These are phyloP conservation scores for Xylaria sp. DNA, from an alignment of 2,329 filamentous ascomycete genomes.

Conservation along the genomic window DNA sequence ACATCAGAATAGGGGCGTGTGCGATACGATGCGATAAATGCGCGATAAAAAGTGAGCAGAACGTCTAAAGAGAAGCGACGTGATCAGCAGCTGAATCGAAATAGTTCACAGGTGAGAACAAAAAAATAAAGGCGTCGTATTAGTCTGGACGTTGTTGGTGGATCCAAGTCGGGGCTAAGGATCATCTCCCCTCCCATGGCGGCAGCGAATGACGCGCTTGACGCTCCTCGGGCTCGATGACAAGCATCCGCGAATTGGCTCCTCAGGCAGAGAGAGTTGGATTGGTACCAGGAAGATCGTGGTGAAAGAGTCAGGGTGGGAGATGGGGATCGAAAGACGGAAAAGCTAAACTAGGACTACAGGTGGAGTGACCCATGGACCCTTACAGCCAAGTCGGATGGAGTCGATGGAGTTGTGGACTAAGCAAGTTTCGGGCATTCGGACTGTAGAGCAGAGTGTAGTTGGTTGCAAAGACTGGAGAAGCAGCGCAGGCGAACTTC, in stretches of 20 bases:
- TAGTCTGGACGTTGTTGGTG: slow-evolving; percentile 27
- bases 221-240: slow-evolving; percentile 11
- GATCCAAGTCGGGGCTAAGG: slow-evolving; percentile 25
- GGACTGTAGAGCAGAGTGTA: slow-evolving; percentile 23
- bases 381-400: slow-evolving; percentile 30
- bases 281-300: slow-evolving; percentile 13
- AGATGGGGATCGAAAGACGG: slow-evolving; percentile 22
- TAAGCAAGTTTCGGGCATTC: slow-evolving; percentile 32
- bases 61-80: slow-evolving; percentile 27
- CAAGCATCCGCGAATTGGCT: slow-evolving; percentile 16
- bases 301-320: slow-evolving; percentile 16
- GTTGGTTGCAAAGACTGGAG: slow-evolving; percentile 24
- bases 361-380: slow-evolving; percentile 34
- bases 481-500: slow-evolving; percentile 32
- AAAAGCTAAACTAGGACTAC: slow-evolving; percentile 32
- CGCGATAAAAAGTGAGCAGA: slow-evolving; percentile 19
- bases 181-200: slow-evolving; percentile 33
- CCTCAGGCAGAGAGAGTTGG: slow-evolving; percentile 14
- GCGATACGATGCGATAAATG: slow-evolving; percentile 11
- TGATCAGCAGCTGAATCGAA: slow-evolving; percentile 34
- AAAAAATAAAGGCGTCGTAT: slow-evolving; percentile 19
- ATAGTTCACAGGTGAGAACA: slow-evolving; percentile 18
- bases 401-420: slow-evolving; percentile 24
- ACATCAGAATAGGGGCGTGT: slow-evolving; percentile 13
- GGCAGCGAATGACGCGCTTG: slow-evolving; percentile 28